A percentile compares a stretch with the other conserved stretches of the same genome.
These are phyloP conservation scores for Recurvomyces mirabilis DNA, from an alignment of 495 filamentous ascomycete genomes.

Conservation along the genomic window DNA sequence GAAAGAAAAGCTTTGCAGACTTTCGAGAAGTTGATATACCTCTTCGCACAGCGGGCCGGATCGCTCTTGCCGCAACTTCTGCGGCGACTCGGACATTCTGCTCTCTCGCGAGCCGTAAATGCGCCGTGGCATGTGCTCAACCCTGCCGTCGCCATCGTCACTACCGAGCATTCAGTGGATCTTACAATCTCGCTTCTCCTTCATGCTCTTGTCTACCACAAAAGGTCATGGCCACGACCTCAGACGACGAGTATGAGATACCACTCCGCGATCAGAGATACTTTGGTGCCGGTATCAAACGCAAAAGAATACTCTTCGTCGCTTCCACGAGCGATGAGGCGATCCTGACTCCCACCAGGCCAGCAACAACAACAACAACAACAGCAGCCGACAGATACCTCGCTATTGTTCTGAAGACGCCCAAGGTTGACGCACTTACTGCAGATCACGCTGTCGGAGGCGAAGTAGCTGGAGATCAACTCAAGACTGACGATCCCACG, in stretches of 20 bases:
- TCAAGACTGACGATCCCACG: neutral
- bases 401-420: slow-evolving; percentile 45
- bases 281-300: slow-evolving; percentile 70
- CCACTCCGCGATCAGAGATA: slow-evolving; percentile 61
- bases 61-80: too few species aligned
- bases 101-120: too few species aligned
- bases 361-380: slow-evolving; percentile 25
- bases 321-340: slow-evolving; percentile 43
- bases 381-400: slow-evolving; percentile 57
- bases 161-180: too few species aligned
- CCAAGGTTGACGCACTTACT: slow-evolving; percentile 1
- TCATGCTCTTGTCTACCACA: too few species aligned
- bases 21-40: too few species aligned
- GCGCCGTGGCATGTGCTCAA: too few species aligned
- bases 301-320: slow-evolving; percentile 72
- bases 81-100: too few species aligned
- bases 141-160: too few species aligned
- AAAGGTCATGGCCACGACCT: neutral
- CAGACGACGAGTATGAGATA: slow-evolving; percentile 49
- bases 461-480: neutral
- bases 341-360: slow-evolving; percentile 14
- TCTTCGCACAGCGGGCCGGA: too few species aligned
- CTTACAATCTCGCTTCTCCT: too few species aligned
- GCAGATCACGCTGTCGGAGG: neutral
- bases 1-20: too few species aligned